Evolutionary conservation across 331 rosid species (phyloP).

Genomic region (Malus hybrid): DNA sequence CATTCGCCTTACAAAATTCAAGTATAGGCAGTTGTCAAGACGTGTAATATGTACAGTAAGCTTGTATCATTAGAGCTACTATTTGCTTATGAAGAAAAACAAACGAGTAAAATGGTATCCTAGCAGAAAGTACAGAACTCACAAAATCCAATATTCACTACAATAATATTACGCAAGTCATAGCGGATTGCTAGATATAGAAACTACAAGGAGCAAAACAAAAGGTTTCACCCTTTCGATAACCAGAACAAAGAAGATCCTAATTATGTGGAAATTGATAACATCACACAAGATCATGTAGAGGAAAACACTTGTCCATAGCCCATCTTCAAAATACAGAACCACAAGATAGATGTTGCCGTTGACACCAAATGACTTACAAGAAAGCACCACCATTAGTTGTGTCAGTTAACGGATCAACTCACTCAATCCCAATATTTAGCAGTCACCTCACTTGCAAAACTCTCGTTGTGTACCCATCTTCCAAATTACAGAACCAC

Average conservation of each 20-base stretch:
- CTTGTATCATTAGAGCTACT: neutral
- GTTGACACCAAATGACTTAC: neutral
- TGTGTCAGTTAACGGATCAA: neutral
- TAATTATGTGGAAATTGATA: neutral
- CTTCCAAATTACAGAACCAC: neutral
- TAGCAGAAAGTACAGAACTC: neutral
- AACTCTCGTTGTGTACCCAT: neutral
- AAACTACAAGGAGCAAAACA: neutral
- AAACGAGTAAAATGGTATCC: neutral
- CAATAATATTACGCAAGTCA: neutral
- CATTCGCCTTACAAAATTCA: neutral
- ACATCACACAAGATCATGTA: neutral
- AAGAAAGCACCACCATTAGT: neutral
- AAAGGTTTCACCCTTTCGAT: neutral
- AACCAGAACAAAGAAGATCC: neutral
- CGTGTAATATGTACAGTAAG: too few relatives aligned
- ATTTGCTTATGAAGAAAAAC: neutral
- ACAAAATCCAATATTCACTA: neutral
- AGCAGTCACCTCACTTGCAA: neutral
- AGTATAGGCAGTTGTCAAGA: neutral
- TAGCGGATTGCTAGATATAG: neutral
- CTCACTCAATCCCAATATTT: neutral
- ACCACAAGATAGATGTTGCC: neutral
- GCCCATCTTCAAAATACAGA: neutral
- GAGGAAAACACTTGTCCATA: neutral